A percentile compares a stretch with the other conserved stretches of the same genome.
Evolutionary conservation across 1,284 basidiomycete species (phyloP).

Genomic region (Heterobasidion parviporum): DNA sequence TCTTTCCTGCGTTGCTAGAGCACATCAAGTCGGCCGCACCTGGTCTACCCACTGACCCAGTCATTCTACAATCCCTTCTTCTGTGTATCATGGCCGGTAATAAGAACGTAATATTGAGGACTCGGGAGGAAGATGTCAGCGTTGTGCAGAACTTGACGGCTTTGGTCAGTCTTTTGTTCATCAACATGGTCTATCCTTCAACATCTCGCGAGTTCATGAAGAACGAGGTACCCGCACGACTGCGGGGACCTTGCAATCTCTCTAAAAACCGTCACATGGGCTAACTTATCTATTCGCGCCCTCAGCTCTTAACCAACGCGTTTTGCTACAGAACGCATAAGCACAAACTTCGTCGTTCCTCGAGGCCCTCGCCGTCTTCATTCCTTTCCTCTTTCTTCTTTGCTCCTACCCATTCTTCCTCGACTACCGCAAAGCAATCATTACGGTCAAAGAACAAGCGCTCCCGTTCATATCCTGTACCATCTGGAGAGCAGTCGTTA

Average conservation of each 20-base stretch:
- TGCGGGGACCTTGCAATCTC: neutral
- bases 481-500: neutral
- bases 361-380: conserved; percentile 10
- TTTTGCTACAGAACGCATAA: conserved; percentile 53
- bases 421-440: neutral
- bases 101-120: conserved; percentile 53
- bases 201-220: neutral
- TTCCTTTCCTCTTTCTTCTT: conserved; percentile 12
- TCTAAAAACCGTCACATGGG: neutral
- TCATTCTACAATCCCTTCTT: conserved; percentile 58
- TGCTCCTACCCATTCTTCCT: neutral
- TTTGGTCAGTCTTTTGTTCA: conserved; percentile 39
- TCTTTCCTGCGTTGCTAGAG: conserved; percentile 42
- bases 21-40: conserved; percentile 35
- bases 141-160: conserved; percentile 45
- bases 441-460: conserved; percentile 5
- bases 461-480: conserved; percentile 4
- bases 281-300: neutral
- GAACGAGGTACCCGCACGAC: neutral
- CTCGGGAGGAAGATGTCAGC: conserved; percentile 50
- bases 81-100: conserved; percentile 53
- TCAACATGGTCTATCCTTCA: too few relatives aligned
- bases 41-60: conserved; percentile 46
- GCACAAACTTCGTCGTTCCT: conserved; percentile 34
- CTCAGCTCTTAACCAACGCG: conserved; percentile 47